Base-by-base conservation (phyloP, 305 asterid species). In the Ajuga reptans region DNA sequence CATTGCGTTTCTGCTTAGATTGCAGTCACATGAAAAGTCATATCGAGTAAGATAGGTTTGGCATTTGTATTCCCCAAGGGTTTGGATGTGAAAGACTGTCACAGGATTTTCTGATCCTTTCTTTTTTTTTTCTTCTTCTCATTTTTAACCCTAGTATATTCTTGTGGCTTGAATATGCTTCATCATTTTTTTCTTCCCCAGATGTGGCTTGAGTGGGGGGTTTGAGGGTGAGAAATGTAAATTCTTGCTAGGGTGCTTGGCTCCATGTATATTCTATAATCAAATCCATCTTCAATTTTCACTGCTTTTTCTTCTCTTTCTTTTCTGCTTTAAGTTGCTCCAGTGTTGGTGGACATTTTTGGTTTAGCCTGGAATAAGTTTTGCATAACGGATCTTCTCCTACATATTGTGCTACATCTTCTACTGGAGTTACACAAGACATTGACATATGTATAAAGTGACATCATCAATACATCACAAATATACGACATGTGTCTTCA, bases 201-300 rank as follows among this genome's bases (percentile, higher is more conserved):
- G 33, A 73, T 42, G 63, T 69, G 57, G 53, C 64, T 55, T 55
- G 3, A n/a, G 50, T 5, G 47, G 6, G 50, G 81, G 74, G 57
- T 63, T 80, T 72, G 72, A 64, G 85, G 83, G 71, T 78, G 82
- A 82, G 81, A 73, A 83, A 73, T 84, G 89, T 84, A 83, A 73
- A 80, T 80, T 77, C 81, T 47, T 76, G 71, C 79, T 73, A 72
- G 81, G 81, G 58, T 76, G 79, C 64, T 36, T 79, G 72, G 75
- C 81, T 67, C 81, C 78, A 69, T 86, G 92, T 86, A 85, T 82
- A 86, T 84, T 81, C 77, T 75, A 53, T 69, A 57, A 77, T 74
- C 83, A 82, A 75, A 71, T 79, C 58, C 58, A 43, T 69, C 81
- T 74, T 75, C 66, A 63, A 16, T 18, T 53, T 9, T 51, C 6